A percentile compares a stretch with the other conserved stretches of the same genome.
Conservation (phyloP, 768 basidiomycete genomes). For the Trametes elegans region DNA sequence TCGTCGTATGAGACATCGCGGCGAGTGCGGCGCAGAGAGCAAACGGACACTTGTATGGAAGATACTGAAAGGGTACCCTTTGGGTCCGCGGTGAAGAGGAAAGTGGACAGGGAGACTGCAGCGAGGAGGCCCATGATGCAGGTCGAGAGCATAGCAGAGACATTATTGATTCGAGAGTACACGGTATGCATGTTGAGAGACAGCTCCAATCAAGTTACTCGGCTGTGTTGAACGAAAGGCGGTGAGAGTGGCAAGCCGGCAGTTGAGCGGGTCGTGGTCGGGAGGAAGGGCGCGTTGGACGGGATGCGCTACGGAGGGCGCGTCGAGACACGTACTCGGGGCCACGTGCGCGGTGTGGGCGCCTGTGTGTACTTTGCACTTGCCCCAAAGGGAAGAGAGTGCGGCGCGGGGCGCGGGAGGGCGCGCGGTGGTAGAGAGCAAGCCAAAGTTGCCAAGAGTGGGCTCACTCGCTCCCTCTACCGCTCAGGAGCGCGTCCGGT, state of each 20-base stretch:
- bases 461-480: background rate
- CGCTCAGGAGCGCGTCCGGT: background rate
- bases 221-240: no score
- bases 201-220: no score
- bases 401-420: no score
- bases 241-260: no score
- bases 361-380: background rate
- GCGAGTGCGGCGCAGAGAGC: background rate
- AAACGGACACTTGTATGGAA: constrained; percentile 76
- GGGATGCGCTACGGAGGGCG: background rate
- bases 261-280: background rate
- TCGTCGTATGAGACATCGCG: background rate
- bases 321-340: constrained; percentile 9
- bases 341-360: constrained; percentile 6
- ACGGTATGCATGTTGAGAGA: constrained; percentile 61
- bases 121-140: constrained; percentile 71
- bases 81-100: constrained; percentile 58
- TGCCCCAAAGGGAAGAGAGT: background rate
- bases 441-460: background rate
- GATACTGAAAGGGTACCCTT: constrained; percentile 56
- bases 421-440: background rate
- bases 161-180: constrained; percentile 69
- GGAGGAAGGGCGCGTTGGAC: background rate
- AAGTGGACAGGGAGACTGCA: constrained; percentile 71
- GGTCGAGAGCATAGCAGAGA: constrained; percentile 70